Conservation (phyloP, 116 monocot genomes). For the Zostera marina region DNA sequence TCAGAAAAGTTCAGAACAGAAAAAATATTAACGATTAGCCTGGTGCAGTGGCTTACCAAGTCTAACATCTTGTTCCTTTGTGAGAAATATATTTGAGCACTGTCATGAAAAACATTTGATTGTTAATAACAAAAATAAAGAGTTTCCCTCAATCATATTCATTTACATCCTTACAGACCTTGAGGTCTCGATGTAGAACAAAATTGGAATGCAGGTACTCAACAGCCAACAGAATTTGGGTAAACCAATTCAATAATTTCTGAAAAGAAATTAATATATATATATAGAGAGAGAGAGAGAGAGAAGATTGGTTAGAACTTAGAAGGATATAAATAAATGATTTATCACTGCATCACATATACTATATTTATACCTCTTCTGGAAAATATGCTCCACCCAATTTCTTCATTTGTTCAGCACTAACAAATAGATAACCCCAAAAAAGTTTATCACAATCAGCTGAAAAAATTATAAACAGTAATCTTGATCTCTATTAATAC, state of each 20-base stretch:
- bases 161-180: constrained; percentile 28
- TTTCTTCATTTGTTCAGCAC: constrained; percentile 83
- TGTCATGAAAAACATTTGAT: background rate
- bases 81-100: constrained; percentile 5
- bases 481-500: constrained; percentile 8
- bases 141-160: too few species aligned
- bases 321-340: background rate
- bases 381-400: constrained; percentile 57
- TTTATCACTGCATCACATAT: too few species aligned
- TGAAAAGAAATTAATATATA: constrained; percentile 10
- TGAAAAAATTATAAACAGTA: background rate
- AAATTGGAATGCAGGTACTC: constrained; percentile 94
- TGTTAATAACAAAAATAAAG: background rate
- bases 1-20: background rate
- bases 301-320: too few species aligned
- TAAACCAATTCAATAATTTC: constrained; percentile 92
- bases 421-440: constrained; percentile 5
- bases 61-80: constrained; percentile 43
- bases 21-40: background rate
- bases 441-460: background rate
- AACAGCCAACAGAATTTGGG: constrained; percentile 75
- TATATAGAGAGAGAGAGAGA: too few species aligned
- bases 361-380: constrained; percentile 58
- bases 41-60: constrained; percentile 44
- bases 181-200: constrained; percentile 95